Evolutionary conservation across 495 filamentous ascomycete species (phyloP).

Genomic region (Penicillium subrubescens): DNA sequence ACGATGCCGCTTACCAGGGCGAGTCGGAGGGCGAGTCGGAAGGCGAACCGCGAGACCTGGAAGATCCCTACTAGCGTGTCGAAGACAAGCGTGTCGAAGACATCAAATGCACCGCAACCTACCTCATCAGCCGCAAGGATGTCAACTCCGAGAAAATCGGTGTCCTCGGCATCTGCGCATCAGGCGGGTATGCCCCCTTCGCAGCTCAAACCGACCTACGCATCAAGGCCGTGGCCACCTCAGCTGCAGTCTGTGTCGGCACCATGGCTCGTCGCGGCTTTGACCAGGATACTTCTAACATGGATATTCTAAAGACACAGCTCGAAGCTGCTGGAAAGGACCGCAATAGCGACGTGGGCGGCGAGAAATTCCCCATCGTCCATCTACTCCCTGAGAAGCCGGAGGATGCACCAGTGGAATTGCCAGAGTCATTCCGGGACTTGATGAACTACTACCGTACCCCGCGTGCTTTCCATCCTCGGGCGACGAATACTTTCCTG

Average conservation of each 20-base stretch:
- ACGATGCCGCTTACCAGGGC: slow-evolving; percentile 45
- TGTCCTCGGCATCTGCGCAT: slow-evolving; percentile 44
- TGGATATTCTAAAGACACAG: slow-evolving; percentile 15
- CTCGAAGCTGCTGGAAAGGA: slow-evolving; percentile 22
- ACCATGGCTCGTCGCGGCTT: slow-evolving; percentile 29
- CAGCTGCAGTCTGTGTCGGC: slow-evolving; percentile 33
- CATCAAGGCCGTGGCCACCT: slow-evolving; percentile 43
- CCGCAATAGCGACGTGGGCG: slow-evolving; percentile 19
- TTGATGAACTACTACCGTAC: slow-evolving; percentile 27
- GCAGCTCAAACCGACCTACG: slow-evolving; percentile 41
- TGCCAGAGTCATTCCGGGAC: slow-evolving; percentile 20
- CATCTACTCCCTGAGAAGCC: slow-evolving; percentile 18
- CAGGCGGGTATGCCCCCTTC: slow-evolving; percentile 36
- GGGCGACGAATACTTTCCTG: slow-evolving; percentile 13
- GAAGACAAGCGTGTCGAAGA: slow-evolving; percentile 46
- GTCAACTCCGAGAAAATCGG: slow-evolving; percentile 39
- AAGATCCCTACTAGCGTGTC: slow-evolving; percentile 41
- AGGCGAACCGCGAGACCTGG: slow-evolving; percentile 39
- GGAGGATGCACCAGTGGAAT: slow-evolving; percentile 14
- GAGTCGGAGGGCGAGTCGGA: slow-evolving; percentile 37
- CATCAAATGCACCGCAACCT: slow-evolving; percentile 38
- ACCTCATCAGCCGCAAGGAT: slow-evolving; percentile 27
- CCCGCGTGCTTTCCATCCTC: slow-evolving; percentile 23
- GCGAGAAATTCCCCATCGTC: slow-evolving; percentile 12
- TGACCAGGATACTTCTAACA: slow-evolving; percentile 10